Base-by-base conservation (phyloP, 768 basidiomycete genomes). In the Kwoniella shandongensis region DNA sequence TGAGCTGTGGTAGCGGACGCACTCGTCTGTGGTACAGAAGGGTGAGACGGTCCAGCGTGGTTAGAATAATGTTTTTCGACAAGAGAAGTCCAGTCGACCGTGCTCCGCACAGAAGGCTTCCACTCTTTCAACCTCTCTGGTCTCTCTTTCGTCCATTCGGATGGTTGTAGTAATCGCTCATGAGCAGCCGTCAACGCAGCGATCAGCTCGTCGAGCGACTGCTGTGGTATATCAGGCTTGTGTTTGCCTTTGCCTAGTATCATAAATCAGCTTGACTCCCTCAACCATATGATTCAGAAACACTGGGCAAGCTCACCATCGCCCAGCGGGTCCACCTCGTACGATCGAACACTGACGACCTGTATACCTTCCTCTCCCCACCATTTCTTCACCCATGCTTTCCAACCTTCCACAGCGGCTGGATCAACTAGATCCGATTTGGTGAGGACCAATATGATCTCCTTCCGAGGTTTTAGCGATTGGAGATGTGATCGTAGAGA, bases 401-500 rank as follows among this genome's bases (percentile, higher is more conserved):
- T 62, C 75, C 75, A 76, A 17, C 64, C 71, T 13, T 58, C 62
- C 45, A 69, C 41, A 10, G 72, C 69, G 2, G 44, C 63, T 3
- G 84, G 85, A 73, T 89, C 83, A 57, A 97, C 94, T 35, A 91
- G 68, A 22, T 90, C 91, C 3, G 85, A 80, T 25, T 90, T 91
- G 78, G 89, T 88, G 11, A 88, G 83, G 6, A 96, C 92, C 6
- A 96, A 92, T 79, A 93, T 94, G 73, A 99, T 94, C 0, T 89
- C 90, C 69, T 89, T 96, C 56, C 80, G 92, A 1, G 69, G 61
- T 59, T 66, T 67, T 6, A 68, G 56, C 41, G 41, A 54, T 32
- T 73, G 63, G 0, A 98, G 86, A 72, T 96, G 96, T 0, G 81
- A 78, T 63, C 93, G 89, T 41, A 99, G 78, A 76, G 97, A 94